Evolutionary conservation across 2,329 filamentous ascomycete species (phyloP).

Genomic region (Coniochaeta pulveracea): DNA sequence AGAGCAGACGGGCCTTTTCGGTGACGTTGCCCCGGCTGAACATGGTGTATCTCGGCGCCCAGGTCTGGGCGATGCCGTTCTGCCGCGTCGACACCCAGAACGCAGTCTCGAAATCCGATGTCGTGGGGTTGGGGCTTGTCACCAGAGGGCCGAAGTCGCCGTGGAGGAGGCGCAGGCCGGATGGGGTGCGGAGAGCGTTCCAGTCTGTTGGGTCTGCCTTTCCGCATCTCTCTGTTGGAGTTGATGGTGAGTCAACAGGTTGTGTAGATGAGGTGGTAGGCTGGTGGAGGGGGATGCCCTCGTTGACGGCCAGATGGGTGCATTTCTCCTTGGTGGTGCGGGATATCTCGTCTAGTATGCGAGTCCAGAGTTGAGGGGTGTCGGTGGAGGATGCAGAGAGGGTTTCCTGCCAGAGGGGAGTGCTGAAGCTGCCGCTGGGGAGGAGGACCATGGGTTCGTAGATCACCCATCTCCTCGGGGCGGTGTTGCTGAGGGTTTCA

Average conservation of each 20-base stretch:
- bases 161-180: slow-evolving; percentile 55
- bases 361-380: slow-evolving; percentile 40
- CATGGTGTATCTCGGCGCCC: slow-evolving; percentile 88
- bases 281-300: no score
- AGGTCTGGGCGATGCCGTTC: slow-evolving; percentile 70
- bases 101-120: slow-evolving; percentile 49
- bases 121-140: slow-evolving; percentile 15
- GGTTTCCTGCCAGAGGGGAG: no score
- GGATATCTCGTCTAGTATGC: slow-evolving; percentile 35
- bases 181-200: slow-evolving; percentile 67
- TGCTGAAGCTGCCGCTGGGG: slow-evolving; percentile 45
- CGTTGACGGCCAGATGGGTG: slow-evolving; percentile 50
- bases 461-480: slow-evolving; percentile 46
- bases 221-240: neutral
- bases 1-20: slow-evolving; percentile 71
- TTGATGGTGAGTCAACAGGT: no score
- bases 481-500: slow-evolving; percentile 27
- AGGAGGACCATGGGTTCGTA: slow-evolving; percentile 52
- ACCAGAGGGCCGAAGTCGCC: slow-evolving; percentile 58
- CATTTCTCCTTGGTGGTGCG: slow-evolving; percentile 24
- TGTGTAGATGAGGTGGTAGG: no score
- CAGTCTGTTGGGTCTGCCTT: slow-evolving; percentile 21
- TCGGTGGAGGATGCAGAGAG: no score
- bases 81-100: slow-evolving; percentile 75
- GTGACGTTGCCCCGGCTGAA: slow-evolving; percentile 84